Base-by-base conservation (phyloP, 2,329 filamentous ascomycete species). In the Pestalotiopsis fici region DNA sequence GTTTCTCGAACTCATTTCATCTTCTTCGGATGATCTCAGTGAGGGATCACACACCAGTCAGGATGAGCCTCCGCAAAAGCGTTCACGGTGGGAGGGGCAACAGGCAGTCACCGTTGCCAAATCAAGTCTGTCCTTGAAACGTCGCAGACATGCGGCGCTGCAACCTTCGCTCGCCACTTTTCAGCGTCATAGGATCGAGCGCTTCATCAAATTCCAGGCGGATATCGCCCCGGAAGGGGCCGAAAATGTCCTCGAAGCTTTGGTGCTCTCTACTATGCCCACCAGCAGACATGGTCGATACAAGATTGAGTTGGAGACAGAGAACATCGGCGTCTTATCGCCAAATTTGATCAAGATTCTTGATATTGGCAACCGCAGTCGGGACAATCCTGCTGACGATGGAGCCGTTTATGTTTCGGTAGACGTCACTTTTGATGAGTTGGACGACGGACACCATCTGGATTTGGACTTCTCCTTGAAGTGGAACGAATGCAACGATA, bases 401-500 rank as follows among this genome's bases (percentile, higher is more conserved):
- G 73, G 67, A 57, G 70, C 69, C 6, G 69, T 85, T 0, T 83
- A 81, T 80, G 73, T 73, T 9, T 70, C 68, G 4, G 71, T 79
- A 4, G 71, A 77, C 37, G 65, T 83, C 23, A 65, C 65, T 4
- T 66, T 84, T 15, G 70, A 79, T 9, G 72, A 73, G 63, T 70
- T 68, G 5, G 71, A 71, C 6, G 71, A 68, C 1, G 67, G 69
- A 59, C 73, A 79, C 3, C 69, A 68, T 3, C 37, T 84, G 27
- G 71, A 69, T 13, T 70, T 85, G 43, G 70, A 68, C 2, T 72
- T 83, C 31, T 70, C 76, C 25, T 72, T 85, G 18, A 78, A 80
- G 37, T 86, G 84, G 83, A 84, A 83, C 67, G 74, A 79, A 31
- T 80, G 81, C 0, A 72, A 71, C 3, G 76, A 78, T 4, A 75